Conservation (phyloP, 129 eudicot genomes). For the Flaveria trinervia region DNA sequence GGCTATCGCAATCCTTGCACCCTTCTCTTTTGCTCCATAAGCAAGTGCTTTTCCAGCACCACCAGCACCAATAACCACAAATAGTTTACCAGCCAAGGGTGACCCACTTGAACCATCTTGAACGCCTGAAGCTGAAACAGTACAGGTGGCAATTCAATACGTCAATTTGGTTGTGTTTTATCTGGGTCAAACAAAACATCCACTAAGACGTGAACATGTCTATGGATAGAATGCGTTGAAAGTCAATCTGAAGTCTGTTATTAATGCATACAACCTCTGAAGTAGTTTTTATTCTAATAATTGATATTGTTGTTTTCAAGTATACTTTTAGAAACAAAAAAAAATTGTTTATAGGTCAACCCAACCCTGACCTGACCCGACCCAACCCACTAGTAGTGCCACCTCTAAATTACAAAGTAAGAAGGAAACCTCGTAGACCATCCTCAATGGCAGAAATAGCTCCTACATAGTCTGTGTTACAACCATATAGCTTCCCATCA, state of each 20-base stretch:
- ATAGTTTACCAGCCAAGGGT: slow-evolving; percentile 77
- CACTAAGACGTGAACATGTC: not conserved
- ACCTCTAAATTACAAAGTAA: slow-evolving; percentile 21
- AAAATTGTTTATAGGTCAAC: not conserved
- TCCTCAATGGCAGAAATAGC: slow-evolving; percentile 91
- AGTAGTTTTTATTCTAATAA: not conserved
- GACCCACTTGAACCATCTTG: slow-evolving; percentile 45
- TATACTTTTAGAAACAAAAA: not conserved
- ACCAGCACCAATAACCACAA: slow-evolving; percentile 95
- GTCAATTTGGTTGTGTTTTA: not conserved
- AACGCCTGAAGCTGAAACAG: slow-evolving; percentile 44
- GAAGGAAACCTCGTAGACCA: slow-evolving; percentile 70
- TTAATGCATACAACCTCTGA: not conserved
- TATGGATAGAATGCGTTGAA: not conserved
- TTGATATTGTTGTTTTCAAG: not conserved
- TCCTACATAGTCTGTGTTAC: slow-evolving; percentile 84
- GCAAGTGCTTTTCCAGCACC: slow-evolving; percentile 98
- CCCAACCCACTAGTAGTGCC: not conserved
- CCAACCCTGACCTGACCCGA: not conserved
- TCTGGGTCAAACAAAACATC: not conserved
- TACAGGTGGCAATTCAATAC: not conserved
- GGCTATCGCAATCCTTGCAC: slow-evolving; percentile 91
- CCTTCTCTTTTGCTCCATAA: slow-evolving; percentile 92
- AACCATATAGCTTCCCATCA: slow-evolving; percentile 87
- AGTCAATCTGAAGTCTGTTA: not conserved